Evolutionary conservation across 2,329 filamentous ascomycete genomes (phyloP), one percentile per base, ranked within the genome.

Genomic region (Pyrenophora tritici-repentis): DNA sequence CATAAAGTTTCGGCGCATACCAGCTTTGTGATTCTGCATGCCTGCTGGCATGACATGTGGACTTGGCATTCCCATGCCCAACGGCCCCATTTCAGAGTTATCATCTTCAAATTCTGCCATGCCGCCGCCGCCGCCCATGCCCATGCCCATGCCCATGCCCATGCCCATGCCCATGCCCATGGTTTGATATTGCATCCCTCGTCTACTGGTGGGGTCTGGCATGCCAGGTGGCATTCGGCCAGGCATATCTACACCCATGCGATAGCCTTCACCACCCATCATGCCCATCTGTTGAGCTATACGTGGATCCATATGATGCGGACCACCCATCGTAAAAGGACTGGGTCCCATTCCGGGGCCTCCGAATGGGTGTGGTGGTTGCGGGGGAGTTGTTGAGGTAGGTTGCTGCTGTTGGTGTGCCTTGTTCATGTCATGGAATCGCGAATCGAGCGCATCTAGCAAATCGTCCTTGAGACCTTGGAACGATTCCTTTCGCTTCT

Each of bases 401-500:
- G 26, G 9, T 38, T 29, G 12, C 16, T 35, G 35, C 24, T 43
- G 53, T 29, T 32, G 37, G 24, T 42, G 4, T 32, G 36, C 47
- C 29, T 50, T 46, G 10, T 29, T 42, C 37, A 50, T 41, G 14
- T 50, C 39, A 33, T 47, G 14, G 10, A 54, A 37, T 16, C 44
- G 47, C 52, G 58, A 53, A 33, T 58, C 55, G 32, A 60, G 16
- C 20, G 59, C 55, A 13, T 59, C 47, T 4, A 56, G 34, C 22
- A 61, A n/a, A 18, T 59, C 52, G 7, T 58, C 49, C 32, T 60
- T 62, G 10, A 59, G 40, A 10, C 47, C 38, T 24, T 54, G 35
- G 10, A 60, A 49, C 42, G 47, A 38, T 12, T 44, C 42, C 38
- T 51, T 48, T 26, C 50, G 50, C 18, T 47, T 54, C 45, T 47